phyloP scores from a whole-genome alignment of 2,329 filamentous ascomycete species.

The Trichoderma sp. region DNA sequence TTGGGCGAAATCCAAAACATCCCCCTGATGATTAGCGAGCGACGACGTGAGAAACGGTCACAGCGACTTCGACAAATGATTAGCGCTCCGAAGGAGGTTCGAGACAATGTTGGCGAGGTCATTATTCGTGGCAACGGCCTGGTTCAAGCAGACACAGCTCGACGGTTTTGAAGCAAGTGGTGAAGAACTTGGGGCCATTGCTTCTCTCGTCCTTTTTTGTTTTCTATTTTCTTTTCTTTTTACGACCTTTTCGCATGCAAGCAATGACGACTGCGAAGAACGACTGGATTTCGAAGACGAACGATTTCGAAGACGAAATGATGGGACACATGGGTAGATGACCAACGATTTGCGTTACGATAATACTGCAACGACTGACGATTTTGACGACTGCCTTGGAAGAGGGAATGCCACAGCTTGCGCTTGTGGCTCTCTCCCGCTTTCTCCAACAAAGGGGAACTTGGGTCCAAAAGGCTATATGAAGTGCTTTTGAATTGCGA shows the following conservation, averaged over 20 bases:
- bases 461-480: neutral
- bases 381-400: constrained; percentile 11
- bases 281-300: neutral
- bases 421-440: neutral
- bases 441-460: neutral
- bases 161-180: constrained; percentile 5
- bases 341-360: constrained; percentile 10
- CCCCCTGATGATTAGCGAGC: constrained; percentile 59
- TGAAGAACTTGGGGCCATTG: neutral
- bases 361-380: constrained; percentile 20
- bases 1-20: constrained; percentile 58
- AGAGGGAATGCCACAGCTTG: neutral
- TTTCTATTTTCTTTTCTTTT: neutral
- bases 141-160: constrained; percentile 15
- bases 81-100: constrained; percentile 59
- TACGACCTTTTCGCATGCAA: constrained; percentile 2
- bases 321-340: constrained; percentile 14
- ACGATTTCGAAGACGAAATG: constrained; percentile 22
- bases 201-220: neutral
- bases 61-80: constrained; percentile 63
- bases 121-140: constrained; percentile 47
- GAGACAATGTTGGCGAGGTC: constrained; percentile 61
- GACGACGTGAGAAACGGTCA: constrained; percentile 59
- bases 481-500: neutral
- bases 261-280: neutral